Evolutionary conservation across 2,329 filamentous ascomycete species (phyloP), one percentile per base, ranked within the genome.

Genomic region (Kalmusia sp.): DNA sequence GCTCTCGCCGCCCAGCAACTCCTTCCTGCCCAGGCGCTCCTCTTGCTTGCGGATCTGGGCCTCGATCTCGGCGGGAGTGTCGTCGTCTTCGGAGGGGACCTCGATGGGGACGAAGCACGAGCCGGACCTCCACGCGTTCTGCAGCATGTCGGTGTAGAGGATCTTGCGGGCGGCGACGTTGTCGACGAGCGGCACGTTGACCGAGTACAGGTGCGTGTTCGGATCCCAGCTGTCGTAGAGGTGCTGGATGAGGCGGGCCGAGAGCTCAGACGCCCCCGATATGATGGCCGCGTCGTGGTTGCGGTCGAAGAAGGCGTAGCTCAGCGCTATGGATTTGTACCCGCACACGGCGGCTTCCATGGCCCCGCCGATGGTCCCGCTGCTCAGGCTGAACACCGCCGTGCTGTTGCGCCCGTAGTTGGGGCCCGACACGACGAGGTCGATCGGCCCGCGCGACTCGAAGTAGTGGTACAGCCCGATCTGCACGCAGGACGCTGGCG

Each of bases 131-230:
- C 95, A 99, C 69, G 89, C 87, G 73, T 98, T 99, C 76, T 96
- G 91, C 67, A 98, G 77, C 83, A 97, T 89, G 56, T 86, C 79
- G 2, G 95, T 93, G 78, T 87, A 96, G n/a, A 95, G 67, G 3
- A 93, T 86, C 76, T 90, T 92, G 49, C 83, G 82, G 15, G 78
- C 71, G 62, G 88, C 88, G 1, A 97, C 85, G 6, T 87, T 88
- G 54, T 90, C 87, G 12, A 95, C 82, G 9, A 98, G 79, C 17
- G 95, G 93, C 7, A 98, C 89, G 69, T 98, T 98, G 63, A 98
- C 87, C 41, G 84, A 90, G 74, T 96, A 98, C n/a, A 98, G 77
- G 69, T 96, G 91, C 4, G 91, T 87, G 54, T 82, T 83, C 80
- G 57, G 19, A 22, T 72, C 84, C 89, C 91, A 96, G 69, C 92